Percentiles rank a stretch among this genome's conserved stretches.
These are phyloP conservation scores for Staphylotrichum tortipilum DNA, from an alignment of 495 filamentous ascomycete species.

Conservation along the genomic window DNA sequence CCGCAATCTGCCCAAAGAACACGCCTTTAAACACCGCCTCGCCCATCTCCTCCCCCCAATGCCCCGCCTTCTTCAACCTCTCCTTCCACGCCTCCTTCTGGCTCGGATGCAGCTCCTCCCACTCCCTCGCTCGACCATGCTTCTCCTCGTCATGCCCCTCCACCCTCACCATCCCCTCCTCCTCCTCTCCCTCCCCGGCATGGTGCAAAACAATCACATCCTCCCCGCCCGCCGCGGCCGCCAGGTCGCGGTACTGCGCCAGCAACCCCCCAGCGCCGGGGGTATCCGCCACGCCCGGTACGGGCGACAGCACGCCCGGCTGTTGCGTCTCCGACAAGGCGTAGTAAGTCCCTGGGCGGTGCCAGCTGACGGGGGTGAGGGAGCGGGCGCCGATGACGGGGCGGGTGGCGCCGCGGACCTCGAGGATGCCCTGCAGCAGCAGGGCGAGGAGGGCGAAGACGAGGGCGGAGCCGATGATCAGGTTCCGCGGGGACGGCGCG, in stretches of 20 bases:
- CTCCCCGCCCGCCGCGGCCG: not conserved
- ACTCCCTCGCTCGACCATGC: conserved; percentile 42
- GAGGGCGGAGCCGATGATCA: conserved; percentile 42
- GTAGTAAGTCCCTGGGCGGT: conserved; percentile 1
- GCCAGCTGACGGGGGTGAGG: conserved; percentile 23
- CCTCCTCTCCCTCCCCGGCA: conserved; percentile 12
- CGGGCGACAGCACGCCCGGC: not conserved
- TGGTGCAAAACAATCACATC: conserved; percentile 14
- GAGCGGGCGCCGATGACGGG: conserved; percentile 43
- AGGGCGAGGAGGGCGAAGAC: conserved; percentile 49
- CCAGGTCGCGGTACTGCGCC: not conserved
- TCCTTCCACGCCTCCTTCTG: conserved; percentile 62
- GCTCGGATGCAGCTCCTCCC: conserved; percentile 53
- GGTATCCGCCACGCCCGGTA: not conserved
- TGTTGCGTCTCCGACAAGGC: not conserved
- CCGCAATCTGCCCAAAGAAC: conserved; percentile 62
- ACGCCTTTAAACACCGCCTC: conserved; percentile 66
- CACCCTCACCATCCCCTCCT: conserved; percentile 20
- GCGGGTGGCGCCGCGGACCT: conserved; percentile 54
- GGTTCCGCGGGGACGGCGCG: conserved; percentile 37
- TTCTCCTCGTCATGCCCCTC: conserved; percentile 40
- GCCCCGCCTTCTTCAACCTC: conserved; percentile 56
- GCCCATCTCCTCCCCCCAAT: conserved; percentile 64
- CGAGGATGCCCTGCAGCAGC: conserved; percentile 56
- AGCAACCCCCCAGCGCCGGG: not conserved